Base-by-base conservation (phyloP, 768 basidiomycete species). In the Mycena rosella region DNA sequence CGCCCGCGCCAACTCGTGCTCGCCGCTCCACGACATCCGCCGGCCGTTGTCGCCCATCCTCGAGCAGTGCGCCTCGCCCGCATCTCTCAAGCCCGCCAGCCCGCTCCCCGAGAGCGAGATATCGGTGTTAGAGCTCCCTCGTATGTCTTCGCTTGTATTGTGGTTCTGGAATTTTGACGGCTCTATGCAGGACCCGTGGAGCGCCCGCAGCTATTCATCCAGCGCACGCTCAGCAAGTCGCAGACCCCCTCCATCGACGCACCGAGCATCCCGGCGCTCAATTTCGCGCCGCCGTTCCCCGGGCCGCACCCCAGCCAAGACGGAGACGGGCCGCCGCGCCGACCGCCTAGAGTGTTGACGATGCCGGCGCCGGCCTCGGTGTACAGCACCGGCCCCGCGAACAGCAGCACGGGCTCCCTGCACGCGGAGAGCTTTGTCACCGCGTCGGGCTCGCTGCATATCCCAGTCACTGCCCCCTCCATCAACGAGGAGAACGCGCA, bases 361-460 rank as follows among this genome's bases (percentile, higher is more conserved):
- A 5, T 60, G 17, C 64, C 64, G 8, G 26, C 49, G 15, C 44
- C 34, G 26, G 56, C 32, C 40, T 60, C 62, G 20, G 20, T 58
- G 10, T 60, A 64, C 36, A 51, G 52, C 42, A 40, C 29, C 10
- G 52, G 44, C 18, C 62, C 57, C 1, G 27, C 65, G 20, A 20
- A 34, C 14, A 70, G 64, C 48, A 68, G 66, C 55, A 65, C 18
- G 22, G 70, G 66, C 40, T 71, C 70, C 18, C 45, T 71, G 44
- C 70, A 71, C 30, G 70, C 70, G 1, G 70, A 67, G 49, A 71
- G 70, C 60, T 71, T 71, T 49, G 66, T 71, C 40, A 71, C 70
- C 18, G 70, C 70, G n/a, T 36, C 36, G 34, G 56, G 64, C 22
- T 71, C 69, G 17, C 17, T 64, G 15, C 69, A 59, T 18, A 24